phyloP scores from a whole-genome alignment of 2,329 filamentous ascomycete species.

The Triangularia verruculosa region DNA sequence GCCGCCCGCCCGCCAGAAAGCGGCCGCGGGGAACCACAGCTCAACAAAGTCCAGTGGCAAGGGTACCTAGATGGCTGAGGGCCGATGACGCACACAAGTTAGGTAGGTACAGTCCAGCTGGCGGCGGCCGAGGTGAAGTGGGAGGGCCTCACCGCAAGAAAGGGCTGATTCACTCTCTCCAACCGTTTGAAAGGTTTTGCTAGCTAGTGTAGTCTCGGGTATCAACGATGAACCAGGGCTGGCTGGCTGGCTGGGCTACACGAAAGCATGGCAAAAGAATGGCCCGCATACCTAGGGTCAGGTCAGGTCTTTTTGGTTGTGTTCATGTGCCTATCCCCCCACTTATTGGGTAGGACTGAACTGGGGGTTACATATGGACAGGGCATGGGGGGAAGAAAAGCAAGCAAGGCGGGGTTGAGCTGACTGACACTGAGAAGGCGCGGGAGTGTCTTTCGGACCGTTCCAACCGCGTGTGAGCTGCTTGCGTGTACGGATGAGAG shows the following conservation, averaged over 20 bases:
- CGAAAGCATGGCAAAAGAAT: not conserved
- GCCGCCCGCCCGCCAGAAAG: not conserved
- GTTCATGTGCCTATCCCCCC: not conserved
- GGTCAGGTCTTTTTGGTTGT: not conserved
- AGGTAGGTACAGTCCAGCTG: not conserved
- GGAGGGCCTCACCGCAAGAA: not conserved
- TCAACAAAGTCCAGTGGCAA: not conserved
- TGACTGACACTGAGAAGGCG: no score
- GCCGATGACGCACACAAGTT: not conserved
- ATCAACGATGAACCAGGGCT: not conserved
- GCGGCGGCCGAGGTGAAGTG: not conserved
- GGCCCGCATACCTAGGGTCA: no score
- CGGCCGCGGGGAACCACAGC: not conserved
- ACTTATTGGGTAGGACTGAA: not conserved
- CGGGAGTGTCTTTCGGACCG: slow-evolving; percentile 20
- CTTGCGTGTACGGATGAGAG: no score
- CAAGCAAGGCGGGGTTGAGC: slow-evolving; percentile 17
- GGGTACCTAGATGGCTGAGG: not conserved
- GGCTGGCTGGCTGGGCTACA: no score
- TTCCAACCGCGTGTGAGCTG: slow-evolving; percentile 20
- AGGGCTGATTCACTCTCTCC: no score
- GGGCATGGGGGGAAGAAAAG: slow-evolving; percentile 2
- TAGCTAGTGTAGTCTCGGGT: not conserved
- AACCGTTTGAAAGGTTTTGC: not conserved
- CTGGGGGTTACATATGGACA: not conserved